phyloP scores from a whole-genome alignment of 768 basidiomycete genomes.

The Lentinula raphanica region DNA sequence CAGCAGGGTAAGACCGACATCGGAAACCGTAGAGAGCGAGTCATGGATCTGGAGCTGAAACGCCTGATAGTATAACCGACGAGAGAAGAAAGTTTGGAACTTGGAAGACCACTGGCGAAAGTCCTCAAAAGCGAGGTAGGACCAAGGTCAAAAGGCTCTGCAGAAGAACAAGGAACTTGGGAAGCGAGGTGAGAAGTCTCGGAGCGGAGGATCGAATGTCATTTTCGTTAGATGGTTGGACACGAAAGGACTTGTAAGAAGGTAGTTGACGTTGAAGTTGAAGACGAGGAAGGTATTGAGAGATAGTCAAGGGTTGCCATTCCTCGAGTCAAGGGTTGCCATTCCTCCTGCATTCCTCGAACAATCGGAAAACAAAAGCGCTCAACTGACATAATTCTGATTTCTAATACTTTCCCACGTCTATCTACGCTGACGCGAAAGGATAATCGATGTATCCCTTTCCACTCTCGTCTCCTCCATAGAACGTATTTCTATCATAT shows the following conservation, averaged over 20 bases:
- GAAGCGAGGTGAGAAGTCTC: constrained; percentile 33
- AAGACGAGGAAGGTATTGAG: constrained; percentile 37
- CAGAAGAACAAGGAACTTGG: constrained; percentile 39
- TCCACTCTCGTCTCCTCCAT: constrained; percentile 17
- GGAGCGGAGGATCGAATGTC: constrained; percentile 36
- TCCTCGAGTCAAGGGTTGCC: not conserved
- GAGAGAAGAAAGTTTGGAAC: constrained; percentile 37
- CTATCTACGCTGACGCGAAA: too few species aligned
- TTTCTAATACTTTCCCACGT: too few species aligned
- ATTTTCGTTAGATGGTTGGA: constrained; percentile 14
- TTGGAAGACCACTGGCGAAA: constrained; percentile 25
- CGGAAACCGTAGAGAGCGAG: too few species aligned
- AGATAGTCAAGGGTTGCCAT: constrained; percentile 51
- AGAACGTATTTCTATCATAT: constrained; percentile 18
- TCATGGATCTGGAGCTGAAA: constrained; percentile 7
- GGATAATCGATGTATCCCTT: constrained; percentile 25
- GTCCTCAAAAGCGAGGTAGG: constrained; percentile 14
- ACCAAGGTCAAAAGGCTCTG: constrained; percentile 22
- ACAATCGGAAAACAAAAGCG: too few species aligned
- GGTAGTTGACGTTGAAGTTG: constrained; percentile 7
- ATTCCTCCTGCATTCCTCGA: too few species aligned
- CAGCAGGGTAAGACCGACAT: too few species aligned
- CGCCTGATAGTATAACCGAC: constrained; percentile 18
- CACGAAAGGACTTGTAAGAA: constrained; percentile 1
- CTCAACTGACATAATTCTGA: too few species aligned